Conservation (phyloP, 2,329 filamentous ascomycete genomes). For the Orbilia quercus region DNA sequence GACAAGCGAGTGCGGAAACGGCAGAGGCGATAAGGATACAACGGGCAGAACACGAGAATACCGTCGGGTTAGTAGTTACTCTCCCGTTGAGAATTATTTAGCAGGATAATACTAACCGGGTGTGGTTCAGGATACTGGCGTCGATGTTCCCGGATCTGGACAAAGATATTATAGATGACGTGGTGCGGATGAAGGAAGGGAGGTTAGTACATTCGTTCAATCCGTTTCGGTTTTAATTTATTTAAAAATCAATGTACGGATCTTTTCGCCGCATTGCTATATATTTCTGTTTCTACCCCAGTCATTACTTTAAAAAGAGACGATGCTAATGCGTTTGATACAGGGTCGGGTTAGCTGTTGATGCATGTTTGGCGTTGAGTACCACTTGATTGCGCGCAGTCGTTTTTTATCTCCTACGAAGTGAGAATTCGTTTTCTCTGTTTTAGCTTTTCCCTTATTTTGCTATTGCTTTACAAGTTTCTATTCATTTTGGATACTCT, state of each 20-base stretch:
- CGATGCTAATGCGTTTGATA: slow-evolving; percentile 38
- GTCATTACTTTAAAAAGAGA: slow-evolving; percentile 10
- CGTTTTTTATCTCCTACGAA: not conserved
- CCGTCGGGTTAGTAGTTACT: slow-evolving; percentile 75
- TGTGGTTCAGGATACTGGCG: slow-evolving; percentile 72
- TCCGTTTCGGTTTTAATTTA: slow-evolving; percentile 30
- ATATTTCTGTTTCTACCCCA: slow-evolving; percentile 28
- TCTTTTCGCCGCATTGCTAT: slow-evolving; percentile 38
- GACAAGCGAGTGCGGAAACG: slow-evolving; percentile 88
- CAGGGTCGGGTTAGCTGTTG: slow-evolving; percentile 85
- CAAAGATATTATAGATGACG: slow-evolving; percentile 93
- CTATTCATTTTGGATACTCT: not conserved
- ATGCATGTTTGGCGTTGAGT: slow-evolving; percentile 81
- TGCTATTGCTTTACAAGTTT: not conserved
- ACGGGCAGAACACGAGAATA: slow-evolving; percentile 83
- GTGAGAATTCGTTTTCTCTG: not conserved
- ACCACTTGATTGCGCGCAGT: slow-evolving; percentile 28
- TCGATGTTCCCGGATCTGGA: slow-evolving; percentile 98
- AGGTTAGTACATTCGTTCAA: slow-evolving; percentile 70
- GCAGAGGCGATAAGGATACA: slow-evolving; percentile 88
- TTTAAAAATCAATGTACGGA: slow-evolving; percentile 28
- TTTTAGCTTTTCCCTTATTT: not conserved
- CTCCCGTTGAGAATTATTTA: not conserved
- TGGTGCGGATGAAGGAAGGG: slow-evolving; percentile 94
- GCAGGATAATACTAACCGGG: no score